A percentile compares a stretch with the other conserved stretches of the same genome.
These are phyloP conservation scores for Fragaria nilgerrensis DNA, from an alignment of 306 rosid genomes.

Conservation along the genomic window DNA sequence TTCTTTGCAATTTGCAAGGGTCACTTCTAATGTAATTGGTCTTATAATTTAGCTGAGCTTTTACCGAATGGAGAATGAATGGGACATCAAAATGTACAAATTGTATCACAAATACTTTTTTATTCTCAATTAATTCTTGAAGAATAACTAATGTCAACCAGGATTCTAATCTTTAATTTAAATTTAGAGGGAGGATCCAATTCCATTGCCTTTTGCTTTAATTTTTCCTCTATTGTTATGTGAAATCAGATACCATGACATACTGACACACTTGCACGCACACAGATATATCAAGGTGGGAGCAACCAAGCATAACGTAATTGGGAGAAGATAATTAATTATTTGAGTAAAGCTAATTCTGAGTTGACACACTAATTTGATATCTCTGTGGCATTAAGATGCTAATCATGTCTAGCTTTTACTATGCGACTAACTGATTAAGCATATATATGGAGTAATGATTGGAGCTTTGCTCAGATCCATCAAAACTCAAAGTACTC, in stretches of 20 bases:
- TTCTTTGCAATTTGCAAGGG: slow-evolving; percentile 5
- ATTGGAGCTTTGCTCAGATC: neutral
- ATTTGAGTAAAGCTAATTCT: neutral
- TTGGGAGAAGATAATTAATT: neutral
- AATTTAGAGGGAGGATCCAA: neutral
- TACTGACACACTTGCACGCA: too few species aligned
- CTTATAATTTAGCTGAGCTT: neutral
- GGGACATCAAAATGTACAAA: neutral
- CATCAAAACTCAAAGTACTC: neutral
- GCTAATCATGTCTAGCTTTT: neutral
- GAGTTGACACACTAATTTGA: neutral
- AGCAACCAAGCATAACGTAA: neutral
- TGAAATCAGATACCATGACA: neutral
- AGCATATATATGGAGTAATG: neutral
- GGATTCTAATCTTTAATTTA: neutral
- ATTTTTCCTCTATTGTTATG: neutral
- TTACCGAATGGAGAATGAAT: neutral
- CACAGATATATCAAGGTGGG: neutral
- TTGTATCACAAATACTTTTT: neutral
- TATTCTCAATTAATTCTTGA: neutral
- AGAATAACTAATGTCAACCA: neutral
- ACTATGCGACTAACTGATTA: neutral
- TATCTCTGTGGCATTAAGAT: neutral
- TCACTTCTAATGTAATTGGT: neutral
- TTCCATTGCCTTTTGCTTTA: slow-evolving; percentile 5